These are phyloP conservation scores for Saccharum hybrid DNA, from an alignment of 202 grass and related monocot species.

Conservation along the genomic window DNA sequence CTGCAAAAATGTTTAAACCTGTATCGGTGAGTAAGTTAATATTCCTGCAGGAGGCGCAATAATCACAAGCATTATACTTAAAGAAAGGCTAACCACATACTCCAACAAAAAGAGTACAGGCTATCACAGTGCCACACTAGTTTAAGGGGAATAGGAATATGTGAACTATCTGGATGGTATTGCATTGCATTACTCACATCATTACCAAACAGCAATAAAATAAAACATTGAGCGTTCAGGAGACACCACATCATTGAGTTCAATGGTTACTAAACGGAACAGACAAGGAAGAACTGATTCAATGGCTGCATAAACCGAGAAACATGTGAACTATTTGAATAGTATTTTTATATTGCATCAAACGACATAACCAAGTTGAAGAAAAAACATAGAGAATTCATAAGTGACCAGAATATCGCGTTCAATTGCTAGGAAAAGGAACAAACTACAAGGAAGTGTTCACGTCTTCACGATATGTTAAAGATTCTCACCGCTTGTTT, in stretches of 20 bases:
- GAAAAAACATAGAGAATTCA: neutral
- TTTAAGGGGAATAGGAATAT: neutral
- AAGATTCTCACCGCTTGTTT: conserved; percentile 78
- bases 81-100: neutral
- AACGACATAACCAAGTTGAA: neutral
- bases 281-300: neutral
- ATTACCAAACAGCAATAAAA: neutral
- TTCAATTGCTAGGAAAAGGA: neutral
- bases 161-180: conserved; percentile 1
- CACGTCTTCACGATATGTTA: neutral
- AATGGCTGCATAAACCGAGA: neutral
- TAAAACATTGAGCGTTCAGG: neutral
- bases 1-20: neutral
- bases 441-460: conserved; percentile 1
- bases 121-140: conserved; percentile 8
- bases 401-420: neutral
- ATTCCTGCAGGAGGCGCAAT: neutral
- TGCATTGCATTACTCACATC: neutral
- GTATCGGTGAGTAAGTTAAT: neutral
- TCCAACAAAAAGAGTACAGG: neutral
- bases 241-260: neutral
- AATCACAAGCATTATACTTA: neutral
- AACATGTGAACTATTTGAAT: conserved; percentile 1
- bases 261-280: neutral
- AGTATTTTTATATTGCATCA: neutral